These are phyloP conservation scores for Nannochloropsis gaditana DNA, from an alignment of 108 stramenopile species.

Conservation along the genomic window DNA sequence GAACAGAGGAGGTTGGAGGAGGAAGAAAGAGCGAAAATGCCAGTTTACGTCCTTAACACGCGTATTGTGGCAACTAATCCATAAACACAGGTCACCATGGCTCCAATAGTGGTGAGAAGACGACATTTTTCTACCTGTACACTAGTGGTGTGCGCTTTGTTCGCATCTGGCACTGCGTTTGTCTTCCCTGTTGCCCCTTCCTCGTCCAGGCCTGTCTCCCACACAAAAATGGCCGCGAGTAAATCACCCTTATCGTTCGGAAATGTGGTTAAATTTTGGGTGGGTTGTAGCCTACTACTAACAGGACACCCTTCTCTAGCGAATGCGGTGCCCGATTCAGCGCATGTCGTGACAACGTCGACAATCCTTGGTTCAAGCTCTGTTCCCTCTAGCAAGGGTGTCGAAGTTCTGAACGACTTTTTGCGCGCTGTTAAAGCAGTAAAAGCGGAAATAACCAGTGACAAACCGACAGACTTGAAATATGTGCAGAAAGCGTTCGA, in stretches of 20 bases:
- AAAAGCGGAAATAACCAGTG: background rate
- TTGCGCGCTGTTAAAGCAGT: background rate
- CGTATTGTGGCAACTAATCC: too few species aligned
- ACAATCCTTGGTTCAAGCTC: background rate
- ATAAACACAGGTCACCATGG: background rate
- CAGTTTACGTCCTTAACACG: too few species aligned
- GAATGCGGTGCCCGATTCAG: background rate
- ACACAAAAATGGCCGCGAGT: background rate
- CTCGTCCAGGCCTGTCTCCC: background rate
- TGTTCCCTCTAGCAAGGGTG: background rate
- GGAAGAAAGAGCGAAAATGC: too few species aligned
- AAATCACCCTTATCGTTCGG: background rate
- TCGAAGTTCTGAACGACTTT: conserved; percentile 17
- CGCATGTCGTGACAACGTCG: background rate
- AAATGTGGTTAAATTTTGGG: background rate
- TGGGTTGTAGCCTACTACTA: background rate
- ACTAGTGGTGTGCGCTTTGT: background rate
- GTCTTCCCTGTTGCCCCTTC: background rate
- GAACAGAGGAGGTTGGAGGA: too few species aligned
- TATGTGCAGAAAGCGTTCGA: conserved; percentile 2
- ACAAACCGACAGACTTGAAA: background rate
- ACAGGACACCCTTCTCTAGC: background rate
- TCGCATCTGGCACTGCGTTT: background rate
- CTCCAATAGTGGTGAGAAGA: background rate
- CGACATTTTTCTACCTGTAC: background rate